Conservation (phyloP, 257 asterid species). For the Anisodus acutangulus region DNA sequence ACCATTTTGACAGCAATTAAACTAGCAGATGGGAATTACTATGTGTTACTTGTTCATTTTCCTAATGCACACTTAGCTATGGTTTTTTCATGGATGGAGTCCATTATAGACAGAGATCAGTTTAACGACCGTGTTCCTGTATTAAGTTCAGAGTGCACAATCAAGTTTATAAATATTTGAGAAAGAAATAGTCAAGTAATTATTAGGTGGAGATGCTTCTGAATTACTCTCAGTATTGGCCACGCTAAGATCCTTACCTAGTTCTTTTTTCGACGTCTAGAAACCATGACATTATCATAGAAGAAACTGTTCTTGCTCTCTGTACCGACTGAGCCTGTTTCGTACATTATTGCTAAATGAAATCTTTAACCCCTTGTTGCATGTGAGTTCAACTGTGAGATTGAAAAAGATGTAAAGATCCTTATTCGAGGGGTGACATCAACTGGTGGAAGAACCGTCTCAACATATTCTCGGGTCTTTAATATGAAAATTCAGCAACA, state of each 20-base stretch:
- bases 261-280: not conserved
- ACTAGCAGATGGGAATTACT: not conserved
- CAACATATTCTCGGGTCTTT: conserved; percentile 61
- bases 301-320: not conserved
- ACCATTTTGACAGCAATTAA: not conserved
- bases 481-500: conserved; percentile 76
- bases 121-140: not conserved
- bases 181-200: not conserved
- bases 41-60: not conserved
- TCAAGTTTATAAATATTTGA: not conserved
- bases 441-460: conserved; percentile 61
- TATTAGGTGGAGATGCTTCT: conserved; percentile 20
- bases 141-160: not conserved
- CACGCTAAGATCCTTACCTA: not conserved
- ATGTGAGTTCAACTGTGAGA: conserved; percentile 76
- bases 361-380: conserved; percentile 28
- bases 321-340: not conserved
- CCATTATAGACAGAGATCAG: not conserved
- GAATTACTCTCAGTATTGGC: not conserved
- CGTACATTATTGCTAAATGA: not conserved
- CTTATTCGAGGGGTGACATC: conserved; percentile 67
- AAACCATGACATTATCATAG: conserved; percentile 14
- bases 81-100: not conserved
- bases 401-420: conserved; percentile 64
- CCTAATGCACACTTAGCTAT: not conserved